Evolutionary conservation across 2,329 filamentous ascomycete genomes (phyloP).

Genomic region (Atkinsonella hypoxylon): DNA sequence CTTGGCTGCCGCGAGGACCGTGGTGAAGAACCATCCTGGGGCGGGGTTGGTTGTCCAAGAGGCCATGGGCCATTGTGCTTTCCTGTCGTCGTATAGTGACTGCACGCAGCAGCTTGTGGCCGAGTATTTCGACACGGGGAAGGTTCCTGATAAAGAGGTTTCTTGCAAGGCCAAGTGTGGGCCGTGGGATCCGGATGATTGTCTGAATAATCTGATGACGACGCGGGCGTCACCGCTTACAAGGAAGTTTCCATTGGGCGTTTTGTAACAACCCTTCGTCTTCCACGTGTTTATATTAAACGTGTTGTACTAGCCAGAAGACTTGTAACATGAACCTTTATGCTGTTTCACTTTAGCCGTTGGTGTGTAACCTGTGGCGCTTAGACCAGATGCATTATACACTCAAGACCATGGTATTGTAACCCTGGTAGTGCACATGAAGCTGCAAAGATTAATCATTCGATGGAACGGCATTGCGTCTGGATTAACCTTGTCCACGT

Average conservation of each 20-base stretch:
- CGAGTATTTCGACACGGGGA: slow-evolving; percentile 12
- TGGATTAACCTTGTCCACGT: too few species aligned
- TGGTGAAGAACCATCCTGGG: slow-evolving; percentile 11
- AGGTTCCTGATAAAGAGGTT: slow-evolving; percentile 9
- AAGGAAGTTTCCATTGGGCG: slow-evolving; percentile 3
- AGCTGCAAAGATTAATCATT: too few species aligned
- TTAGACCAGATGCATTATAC: too few species aligned
- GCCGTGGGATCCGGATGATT: slow-evolving; percentile 9
- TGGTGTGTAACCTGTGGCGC: too few species aligned
- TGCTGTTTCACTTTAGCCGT: too few species aligned
- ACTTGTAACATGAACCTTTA: too few species aligned
- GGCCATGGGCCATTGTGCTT: slow-evolving; percentile 12
- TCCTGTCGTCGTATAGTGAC: slow-evolving; percentile 7
- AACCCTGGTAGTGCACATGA: too few species aligned
- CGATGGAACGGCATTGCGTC: too few species aligned
- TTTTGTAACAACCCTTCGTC: background rate
- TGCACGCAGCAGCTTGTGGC: slow-evolving; percentile 10
- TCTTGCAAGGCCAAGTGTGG: slow-evolving; percentile 12
- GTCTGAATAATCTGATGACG: background rate
- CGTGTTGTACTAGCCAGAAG: background rate
- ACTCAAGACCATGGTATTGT: too few species aligned
- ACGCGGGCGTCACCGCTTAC: background rate
- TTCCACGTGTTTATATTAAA: too few species aligned
- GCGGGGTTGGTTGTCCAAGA: slow-evolving; percentile 13
- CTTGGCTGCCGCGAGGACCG: slow-evolving; percentile 11